Evolutionary conservation across 129 eudicot species (phyloP), one percentile per base, ranked within the genome.

Genomic region (Escallonia rubra): DNA sequence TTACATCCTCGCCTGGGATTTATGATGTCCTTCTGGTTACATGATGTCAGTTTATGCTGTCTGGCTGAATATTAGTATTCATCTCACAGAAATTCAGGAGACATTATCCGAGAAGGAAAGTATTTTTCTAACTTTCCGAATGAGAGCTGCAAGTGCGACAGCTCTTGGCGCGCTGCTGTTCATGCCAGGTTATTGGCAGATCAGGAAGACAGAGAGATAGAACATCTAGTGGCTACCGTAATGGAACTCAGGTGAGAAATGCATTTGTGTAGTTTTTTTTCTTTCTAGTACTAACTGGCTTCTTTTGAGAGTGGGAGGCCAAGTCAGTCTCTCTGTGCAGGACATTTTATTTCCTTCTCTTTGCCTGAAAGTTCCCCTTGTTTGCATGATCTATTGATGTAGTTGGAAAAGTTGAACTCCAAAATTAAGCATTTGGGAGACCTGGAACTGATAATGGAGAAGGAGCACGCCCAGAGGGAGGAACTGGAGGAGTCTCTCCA

Each of bases 151-250:
- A 50, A 80, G 87, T 59, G 99, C 92, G 69, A 87, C 89, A 42
- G 92, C 96, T 41, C 95, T 94, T 64, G 99, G 99, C 56, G 89
- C 88, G 97, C 97, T 74, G 99, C 97, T 72, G 99, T 90, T 13
- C 95, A 78, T 63, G 97, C 99, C 69, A 89, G 79, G 67, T 58
- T 87, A 66, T 79, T 94, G 86, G 97, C 99, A 41, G 81, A 85
- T 67, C 93, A 85, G 74, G 99, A 94, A 86, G 96, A 94, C 50
- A 79, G 74, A 67, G 93, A 87, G 68, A 75, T 89, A 12, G 97
- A 86, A 81, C 69, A 76, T 61, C 68, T 89, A 61, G 79, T 94
- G 58, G 86, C 97, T 41, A 72, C 83, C 15, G 54, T 94, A 40
- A 74, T 89, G 62, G 90, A 85, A 69, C 85, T 6, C 99, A 94